Evolutionary conservation across 306 rosid species (phyloP), one percentile per base, ranked within the genome.

Genomic region (Clitoria ternatea): DNA sequence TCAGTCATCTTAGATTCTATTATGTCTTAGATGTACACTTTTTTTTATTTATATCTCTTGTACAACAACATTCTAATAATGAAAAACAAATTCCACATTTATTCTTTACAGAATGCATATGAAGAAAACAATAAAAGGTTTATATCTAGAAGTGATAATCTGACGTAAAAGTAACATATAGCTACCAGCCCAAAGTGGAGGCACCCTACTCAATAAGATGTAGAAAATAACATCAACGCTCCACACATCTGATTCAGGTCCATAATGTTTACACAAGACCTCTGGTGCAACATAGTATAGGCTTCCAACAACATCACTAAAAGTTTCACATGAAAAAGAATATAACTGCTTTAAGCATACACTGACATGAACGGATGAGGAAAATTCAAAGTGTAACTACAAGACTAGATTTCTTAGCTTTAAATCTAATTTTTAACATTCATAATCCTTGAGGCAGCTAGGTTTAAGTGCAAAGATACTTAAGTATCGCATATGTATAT

Each of bases 271-370:
- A 49, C 67, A 76, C 69, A 85, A 69, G 40, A 85, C 86, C 68
- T 85, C 86, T 3, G 89, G 89, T 67, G 89, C 86, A 61, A 85
- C 84, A 76, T 85, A 85, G 65, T 62, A 81, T 9, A 84, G 84
- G 70, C 89, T 81, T 57, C 86, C 89, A 76, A 79, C 86, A 71
- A 81, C 79, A 42, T 79, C 84, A 63, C 61, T 40, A 75, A 85
- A 79, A 29, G 61, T 53, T 68, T 81, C 84, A 26, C 89, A 86
- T 85, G 83, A n/a, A 74, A 64, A 76, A 39, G 27, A 19, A 72
- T 61, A 72, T 66, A 57, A 66, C n/a, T 0, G 3, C 20, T 70
- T 47, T 53, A 53, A 49, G 48, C 73, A 61, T 32, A 14, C 11
- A 62, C 15, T 69, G 57, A 29, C 43, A 59, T 49, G 55, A 77